A percentile compares a stretch with the other conserved stretches of the same genome.
Evolutionary conservation across 495 filamentous ascomycete genomes (phyloP).

Genomic region (Glonium stellatum): DNA sequence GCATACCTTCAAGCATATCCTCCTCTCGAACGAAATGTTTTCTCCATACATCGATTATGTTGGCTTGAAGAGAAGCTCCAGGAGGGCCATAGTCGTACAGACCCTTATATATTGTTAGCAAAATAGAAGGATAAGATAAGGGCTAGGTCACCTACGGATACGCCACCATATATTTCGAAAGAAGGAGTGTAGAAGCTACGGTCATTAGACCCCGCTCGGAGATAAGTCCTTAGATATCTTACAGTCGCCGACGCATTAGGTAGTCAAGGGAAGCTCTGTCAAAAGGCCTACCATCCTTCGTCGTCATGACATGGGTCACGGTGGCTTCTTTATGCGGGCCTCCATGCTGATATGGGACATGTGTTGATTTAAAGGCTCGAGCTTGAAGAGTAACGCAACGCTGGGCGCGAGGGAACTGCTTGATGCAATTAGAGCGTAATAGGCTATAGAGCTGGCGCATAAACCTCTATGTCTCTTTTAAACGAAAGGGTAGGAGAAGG

Average conservation of each 20-base stretch:
- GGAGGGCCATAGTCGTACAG: constrained; percentile 42
- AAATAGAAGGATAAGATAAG: constrained; percentile 2
- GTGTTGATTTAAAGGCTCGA: constrained; percentile 19
- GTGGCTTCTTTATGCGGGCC: constrained; percentile 19
- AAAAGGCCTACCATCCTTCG: constrained; percentile 80
- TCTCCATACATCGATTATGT: constrained; percentile 83
- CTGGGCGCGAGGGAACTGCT: constrained; percentile 18
- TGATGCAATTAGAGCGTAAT: constrained; percentile 21
- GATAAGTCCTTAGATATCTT: constrained; percentile 33
- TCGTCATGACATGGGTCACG: constrained; percentile 46
- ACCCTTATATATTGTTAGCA: background rate
- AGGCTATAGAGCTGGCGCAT: constrained; percentile 21
- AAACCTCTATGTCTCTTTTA: constrained; percentile 12
- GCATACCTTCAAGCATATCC: constrained; percentile 40
- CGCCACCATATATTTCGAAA: constrained; percentile 38
- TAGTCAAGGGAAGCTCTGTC: constrained; percentile 74
- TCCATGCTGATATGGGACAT: constrained; percentile 7
- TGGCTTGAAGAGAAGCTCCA: constrained; percentile 46
- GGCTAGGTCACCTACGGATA: constrained; percentile 8
- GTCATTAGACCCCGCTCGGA: constrained; percentile 79
- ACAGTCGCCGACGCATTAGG: constrained; percentile 23
- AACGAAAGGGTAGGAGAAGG: background rate
- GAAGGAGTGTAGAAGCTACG: background rate
- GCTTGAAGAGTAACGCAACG: constrained; percentile 16
- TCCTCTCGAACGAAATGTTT: constrained; percentile 52